Conservation (phyloP, 768 basidiomycete species). For the Calvatia gigantea region DNA sequence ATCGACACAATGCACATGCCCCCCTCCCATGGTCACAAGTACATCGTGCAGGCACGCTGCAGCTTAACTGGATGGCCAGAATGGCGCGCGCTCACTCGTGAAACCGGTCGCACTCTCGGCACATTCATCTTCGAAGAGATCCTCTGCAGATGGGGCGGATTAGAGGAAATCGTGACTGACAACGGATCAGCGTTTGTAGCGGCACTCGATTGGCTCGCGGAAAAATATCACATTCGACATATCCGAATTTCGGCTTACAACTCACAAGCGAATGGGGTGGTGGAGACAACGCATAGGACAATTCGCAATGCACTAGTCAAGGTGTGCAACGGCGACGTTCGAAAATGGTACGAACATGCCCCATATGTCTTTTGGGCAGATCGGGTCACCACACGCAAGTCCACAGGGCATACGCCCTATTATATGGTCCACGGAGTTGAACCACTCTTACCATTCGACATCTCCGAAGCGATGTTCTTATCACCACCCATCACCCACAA, state of each 20-base stretch:
- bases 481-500: neutral
- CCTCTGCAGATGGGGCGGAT: slow-evolving; percentile 23
- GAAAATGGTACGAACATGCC: slow-evolving; percentile 23
- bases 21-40: slow-evolving; percentile 24
- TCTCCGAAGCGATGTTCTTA: slow-evolving; percentile 19
- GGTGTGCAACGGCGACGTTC: slow-evolving; percentile 18
- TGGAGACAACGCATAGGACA: slow-evolving; percentile 23
- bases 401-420: slow-evolving; percentile 28
- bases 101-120: slow-evolving; percentile 24
- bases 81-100: slow-evolving; percentile 21
- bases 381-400: slow-evolving; percentile 20
- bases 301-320: slow-evolving; percentile 24
- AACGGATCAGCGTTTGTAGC: slow-evolving; percentile 29
- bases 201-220: slow-evolving; percentile 16
- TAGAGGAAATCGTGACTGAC: slow-evolving; percentile 36
- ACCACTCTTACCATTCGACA: slow-evolving; percentile 24
- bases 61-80: slow-evolving; percentile 31
- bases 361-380: slow-evolving; percentile 28
- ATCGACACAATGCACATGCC: slow-evolving; percentile 41
- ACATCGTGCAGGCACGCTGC: slow-evolving; percentile 34
- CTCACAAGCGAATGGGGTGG: slow-evolving; percentile 27
- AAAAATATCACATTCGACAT: slow-evolving; percentile 24
- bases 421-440: slow-evolving; percentile 24
- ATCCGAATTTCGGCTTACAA: slow-evolving; percentile 28
- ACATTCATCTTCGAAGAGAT: slow-evolving; percentile 21